phyloP scores from a whole-genome alignment of 192 early-diverging fungal genomes.

The Entophlyctis luteolus region DNA sequence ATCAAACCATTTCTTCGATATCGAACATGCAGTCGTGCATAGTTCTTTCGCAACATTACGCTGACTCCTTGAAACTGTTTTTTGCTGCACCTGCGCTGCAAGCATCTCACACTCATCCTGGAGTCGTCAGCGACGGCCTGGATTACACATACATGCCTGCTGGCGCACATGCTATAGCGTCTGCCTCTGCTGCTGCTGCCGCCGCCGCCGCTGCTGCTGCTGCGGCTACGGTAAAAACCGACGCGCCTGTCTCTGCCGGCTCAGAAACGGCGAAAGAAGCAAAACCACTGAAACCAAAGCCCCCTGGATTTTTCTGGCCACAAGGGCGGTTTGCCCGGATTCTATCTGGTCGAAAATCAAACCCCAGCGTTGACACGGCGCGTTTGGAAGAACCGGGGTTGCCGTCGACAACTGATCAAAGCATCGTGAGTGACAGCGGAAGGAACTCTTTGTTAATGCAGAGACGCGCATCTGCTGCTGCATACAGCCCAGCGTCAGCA shows the following conservation, averaged over 20 bases:
- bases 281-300: background rate
- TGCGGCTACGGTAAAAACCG: too few species aligned
- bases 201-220: background rate
- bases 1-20: constrained; percentile 2
- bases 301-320: background rate
- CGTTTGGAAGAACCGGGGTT: too few species aligned
- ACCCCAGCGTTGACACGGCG: background rate
- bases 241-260: background rate
- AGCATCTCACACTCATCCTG: background rate
- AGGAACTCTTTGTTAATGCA: too few species aligned
- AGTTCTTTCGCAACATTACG: background rate
- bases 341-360: background rate
- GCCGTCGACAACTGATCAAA: background rate
- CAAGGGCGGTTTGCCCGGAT: background rate
- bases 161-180: background rate
- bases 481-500: too few species aligned
- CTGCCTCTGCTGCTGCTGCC: background rate
- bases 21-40: background rate
- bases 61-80: background rate
- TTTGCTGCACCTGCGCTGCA: background rate
- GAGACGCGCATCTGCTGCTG: too few species aligned
- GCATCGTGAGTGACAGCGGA: background rate
- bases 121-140: background rate
- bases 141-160: constrained; percentile 15
- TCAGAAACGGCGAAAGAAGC: background rate